A percentile compares a stretch with the other conserved stretches of the same genome.
phyloP scores from a whole-genome alignment of 768 basidiomycete species.

The Trametes cingulata region DNA sequence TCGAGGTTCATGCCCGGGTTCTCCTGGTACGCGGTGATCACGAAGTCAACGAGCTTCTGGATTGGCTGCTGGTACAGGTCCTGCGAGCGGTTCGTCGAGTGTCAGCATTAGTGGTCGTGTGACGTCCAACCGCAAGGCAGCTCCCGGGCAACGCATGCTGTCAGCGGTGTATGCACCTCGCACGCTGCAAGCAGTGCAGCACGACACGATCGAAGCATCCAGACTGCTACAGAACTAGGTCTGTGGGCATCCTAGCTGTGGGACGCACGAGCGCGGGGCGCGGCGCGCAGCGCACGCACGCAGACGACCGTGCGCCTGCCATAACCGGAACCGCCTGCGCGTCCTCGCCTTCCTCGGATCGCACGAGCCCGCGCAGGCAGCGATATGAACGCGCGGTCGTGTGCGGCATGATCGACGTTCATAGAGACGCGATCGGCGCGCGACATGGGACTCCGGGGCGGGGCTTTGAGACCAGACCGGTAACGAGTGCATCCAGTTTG shows the following conservation, averaged over 20 bases:
- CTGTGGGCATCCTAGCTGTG: slow-evolving; percentile 2
- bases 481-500: neutral
- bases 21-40: slow-evolving; percentile 71
- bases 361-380: no score
- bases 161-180: no score
- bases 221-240: neutral
- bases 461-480: neutral
- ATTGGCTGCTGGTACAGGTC: slow-evolving; percentile 86
- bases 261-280: slow-evolving; percentile 5
- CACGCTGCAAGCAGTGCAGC: no score
- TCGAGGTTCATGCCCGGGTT: slow-evolving; percentile 81
- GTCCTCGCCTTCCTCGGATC: slow-evolving; percentile 1
- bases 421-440: neutral
- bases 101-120: neutral
- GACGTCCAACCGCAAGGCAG: neutral
- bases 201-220: neutral
- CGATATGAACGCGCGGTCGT: no score
- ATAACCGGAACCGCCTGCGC: neutral
- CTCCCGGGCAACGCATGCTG: no score
- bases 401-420: neutral
- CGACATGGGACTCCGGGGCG: neutral
- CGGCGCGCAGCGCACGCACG: slow-evolving; percentile 1
- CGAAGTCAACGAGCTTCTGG: slow-evolving; percentile 77
- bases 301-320: slow-evolving; percentile 13
- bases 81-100: slow-evolving; percentile 37